phyloP scores from a whole-genome alignment of 768 basidiomycete species.

The Dendrothele bispora region DNA sequence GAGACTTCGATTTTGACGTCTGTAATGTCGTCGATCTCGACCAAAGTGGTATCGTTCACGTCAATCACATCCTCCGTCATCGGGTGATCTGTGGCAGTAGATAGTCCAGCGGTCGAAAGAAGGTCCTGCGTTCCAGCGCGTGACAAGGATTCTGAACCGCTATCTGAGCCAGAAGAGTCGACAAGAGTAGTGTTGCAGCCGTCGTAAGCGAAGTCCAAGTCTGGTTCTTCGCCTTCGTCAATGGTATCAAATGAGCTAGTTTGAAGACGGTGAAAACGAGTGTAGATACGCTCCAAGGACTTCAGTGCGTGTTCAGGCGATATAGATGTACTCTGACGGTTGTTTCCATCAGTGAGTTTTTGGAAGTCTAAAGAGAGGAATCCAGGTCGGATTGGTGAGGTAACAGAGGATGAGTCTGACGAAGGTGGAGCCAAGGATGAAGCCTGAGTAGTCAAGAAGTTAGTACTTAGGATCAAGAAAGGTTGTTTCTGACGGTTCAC shows the following conservation, averaged over 20 bases:
- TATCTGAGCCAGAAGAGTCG: not conserved
- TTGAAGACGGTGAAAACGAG: not conserved
- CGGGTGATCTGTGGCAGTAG: too few species aligned
- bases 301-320: slow-evolving; percentile 1
- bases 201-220: too few species aligned
- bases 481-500: not conserved
- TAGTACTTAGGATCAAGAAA: slow-evolving; percentile 3
- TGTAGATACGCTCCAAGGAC: not conserved
- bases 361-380: too few species aligned
- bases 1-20: not conserved
- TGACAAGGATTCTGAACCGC: not conserved
- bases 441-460: too few species aligned
- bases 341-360: too few species aligned
- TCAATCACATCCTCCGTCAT: not conserved
- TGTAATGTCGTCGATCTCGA: not conserved
- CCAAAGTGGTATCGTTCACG: not conserved
- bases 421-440: not conserved
- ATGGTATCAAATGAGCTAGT: slow-evolving; percentile 4
- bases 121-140: not conserved
- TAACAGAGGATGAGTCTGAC: slow-evolving; percentile 1
- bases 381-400: not conserved
- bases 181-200: not conserved
- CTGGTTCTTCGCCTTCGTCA: not conserved
- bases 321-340: too few species aligned
- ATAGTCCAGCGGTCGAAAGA: not conserved